These are phyloP conservation scores for Batkoa obscura DNA, from an alignment of 371 early-diverging fungal species.

Conservation along the genomic window DNA sequence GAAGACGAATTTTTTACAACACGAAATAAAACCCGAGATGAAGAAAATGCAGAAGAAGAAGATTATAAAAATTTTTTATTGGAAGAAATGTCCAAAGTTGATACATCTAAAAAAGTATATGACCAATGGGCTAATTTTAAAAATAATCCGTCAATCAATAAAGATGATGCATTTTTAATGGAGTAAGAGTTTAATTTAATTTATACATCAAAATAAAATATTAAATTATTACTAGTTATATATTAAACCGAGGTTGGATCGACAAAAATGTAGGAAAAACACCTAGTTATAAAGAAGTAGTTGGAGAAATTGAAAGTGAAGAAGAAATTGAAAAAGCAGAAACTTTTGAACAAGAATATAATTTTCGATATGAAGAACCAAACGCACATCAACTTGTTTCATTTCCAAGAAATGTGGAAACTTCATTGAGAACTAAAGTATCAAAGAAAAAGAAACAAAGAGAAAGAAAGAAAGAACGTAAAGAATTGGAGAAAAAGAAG, in stretches of 20 bases:
- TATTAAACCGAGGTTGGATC: constrained; percentile 87
- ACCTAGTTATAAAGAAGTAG: constrained; percentile 42
- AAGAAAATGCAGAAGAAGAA: constrained; percentile 53
- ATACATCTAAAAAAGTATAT: constrained; percentile 16
- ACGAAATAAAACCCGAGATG: constrained; percentile 47
- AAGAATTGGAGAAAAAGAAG: constrained; percentile 36
- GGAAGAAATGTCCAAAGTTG: constrained; percentile 31
- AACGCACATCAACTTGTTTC: constrained; percentile 5
- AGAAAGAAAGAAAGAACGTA: constrained; percentile 41
- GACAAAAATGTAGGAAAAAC: constrained; percentile 39
- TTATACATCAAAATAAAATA: neutral
- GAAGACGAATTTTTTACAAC: constrained; percentile 55
- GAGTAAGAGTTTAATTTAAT: constrained; percentile 24
- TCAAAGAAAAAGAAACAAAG: constrained; percentile 50
- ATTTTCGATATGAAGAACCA: constrained; percentile 72
- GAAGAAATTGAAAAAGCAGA: constrained; percentile 54
- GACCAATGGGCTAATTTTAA: constrained; percentile 39
- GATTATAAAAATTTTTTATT: constrained; percentile 69
- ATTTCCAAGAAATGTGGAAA: constrained; percentile 57
- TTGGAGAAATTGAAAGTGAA: constrained; percentile 41
- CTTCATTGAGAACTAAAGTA: constrained; percentile 45
- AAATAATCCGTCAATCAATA: constrained; percentile 23
- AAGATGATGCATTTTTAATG: constrained; percentile 75
- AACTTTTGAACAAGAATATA: constrained; percentile 75
- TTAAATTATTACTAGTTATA: constrained; percentile 22